Evolutionary conservation across 2,329 filamentous ascomycete species (phyloP), one percentile per base, ranked within the genome.

Genomic region (Talaromyces sp.): DNA sequence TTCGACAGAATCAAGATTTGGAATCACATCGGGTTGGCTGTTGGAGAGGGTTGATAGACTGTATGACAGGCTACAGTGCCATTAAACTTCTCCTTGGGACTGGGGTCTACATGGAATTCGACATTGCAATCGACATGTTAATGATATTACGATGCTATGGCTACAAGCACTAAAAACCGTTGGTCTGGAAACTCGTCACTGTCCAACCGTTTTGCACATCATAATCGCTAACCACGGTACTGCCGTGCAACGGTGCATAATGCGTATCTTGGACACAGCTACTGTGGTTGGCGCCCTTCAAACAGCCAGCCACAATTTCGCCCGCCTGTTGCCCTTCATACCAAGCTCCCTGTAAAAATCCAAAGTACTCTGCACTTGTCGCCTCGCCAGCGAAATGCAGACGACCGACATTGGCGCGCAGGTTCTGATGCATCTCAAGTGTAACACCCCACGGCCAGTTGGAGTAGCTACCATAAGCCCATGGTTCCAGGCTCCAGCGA

Each of bases 341-440:
- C 72, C 78, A 87, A 0, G 84, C 83, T 0, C 84, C 85, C 29
- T 89, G 87, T 68, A 89, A 65, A 71, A 86, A 89, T 0, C 87
- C 87, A 70, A 82, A 89, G 69, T 87, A 88, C 65, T 84, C 78
- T 0, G 84, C 79, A 49, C 82, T 86, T 0, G 81, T 87, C 1
- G 82, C 83, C 68, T 89, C 87, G 0, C 87, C 87, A 0, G 87
- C 86, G 63, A 88, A 89, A 76, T 81, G 88, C 3, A 89, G 69
- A 0, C 84, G 73, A 9, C 80, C 80, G 0, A 86, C 72, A 62
- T 88, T 88, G n/a, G 86, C 84, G 0, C 87, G 81, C 11, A 89
- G 76, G 64, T 89, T 89, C 68, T 89, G 83, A 64, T 89, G 87
- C 75, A 80, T 84, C 67, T 88, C 83, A 0, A 89, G 75, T 0